These are phyloP conservation scores for Ceratocystis cacaofunesta DNA, from an alignment of 2,329 filamentous ascomycete genomes.

Conservation along the genomic window DNA sequence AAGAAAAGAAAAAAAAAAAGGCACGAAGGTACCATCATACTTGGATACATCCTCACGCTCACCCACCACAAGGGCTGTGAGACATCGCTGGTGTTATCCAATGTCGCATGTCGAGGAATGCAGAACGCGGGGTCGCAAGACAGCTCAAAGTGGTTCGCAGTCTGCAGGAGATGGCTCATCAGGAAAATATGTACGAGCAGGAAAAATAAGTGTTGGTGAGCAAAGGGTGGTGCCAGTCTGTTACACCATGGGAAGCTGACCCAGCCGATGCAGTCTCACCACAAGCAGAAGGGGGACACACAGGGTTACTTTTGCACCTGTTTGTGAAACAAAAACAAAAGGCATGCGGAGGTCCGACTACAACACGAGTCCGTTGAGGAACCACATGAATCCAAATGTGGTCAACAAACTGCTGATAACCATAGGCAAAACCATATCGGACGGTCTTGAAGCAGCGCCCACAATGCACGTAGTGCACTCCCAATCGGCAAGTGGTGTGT, in stretches of 20 bases:
- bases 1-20: not conserved
- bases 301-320: not conserved
- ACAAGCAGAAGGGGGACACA: not conserved
- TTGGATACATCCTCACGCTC: too few relatives aligned
- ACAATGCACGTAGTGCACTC: slow-evolving; percentile 43
- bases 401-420: slow-evolving; percentile 36
- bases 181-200: slow-evolving; percentile 9
- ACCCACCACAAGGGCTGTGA: too few relatives aligned
- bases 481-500: slow-evolving; percentile 38
- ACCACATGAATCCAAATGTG: slow-evolving; percentile 48
- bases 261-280: not conserved
- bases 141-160: not conserved
- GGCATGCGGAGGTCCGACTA: slow-evolving; percentile 17
- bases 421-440: slow-evolving; percentile 11
- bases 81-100: too few relatives aligned
- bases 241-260: not conserved
- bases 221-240: not conserved
- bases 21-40: not conserved
- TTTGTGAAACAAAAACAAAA: not conserved
- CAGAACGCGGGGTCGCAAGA: not conserved
- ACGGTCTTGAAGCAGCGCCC: slow-evolving; percentile 22
- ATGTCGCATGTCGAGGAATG: not conserved
- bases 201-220: not conserved
- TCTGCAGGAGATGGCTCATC: not conserved
- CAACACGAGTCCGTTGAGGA: slow-evolving; percentile 37